Evolutionary conservation across 306 rosid genomes (phyloP).

Genomic region (Cicer chorassanicum): DNA sequence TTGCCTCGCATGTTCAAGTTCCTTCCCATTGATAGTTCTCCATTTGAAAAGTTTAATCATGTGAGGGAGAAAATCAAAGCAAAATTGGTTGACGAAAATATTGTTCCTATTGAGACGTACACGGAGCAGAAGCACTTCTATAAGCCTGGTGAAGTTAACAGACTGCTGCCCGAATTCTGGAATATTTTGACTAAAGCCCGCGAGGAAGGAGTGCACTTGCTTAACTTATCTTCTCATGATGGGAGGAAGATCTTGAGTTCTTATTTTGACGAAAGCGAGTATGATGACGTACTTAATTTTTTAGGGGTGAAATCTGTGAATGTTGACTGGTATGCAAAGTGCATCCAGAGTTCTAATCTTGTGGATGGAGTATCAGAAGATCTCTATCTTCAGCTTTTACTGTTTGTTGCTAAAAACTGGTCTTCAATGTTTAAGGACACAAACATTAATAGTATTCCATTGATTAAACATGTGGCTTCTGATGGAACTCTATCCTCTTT

Average conservation of each 20-base stretch:
- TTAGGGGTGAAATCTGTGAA: conserved; percentile 55
- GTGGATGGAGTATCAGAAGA: conserved; percentile 62
- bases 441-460: conserved; percentile 48
- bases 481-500: conserved; percentile 48
- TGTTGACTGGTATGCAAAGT: conserved; percentile 74
- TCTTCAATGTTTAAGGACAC: conserved; percentile 38
- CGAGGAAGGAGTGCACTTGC: conserved; percentile 50
- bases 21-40: conserved; percentile 54
- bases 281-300: conserved; percentile 52
- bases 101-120: conserved; percentile 66
- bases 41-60: conserved; percentile 48
- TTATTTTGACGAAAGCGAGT: conserved; percentile 56
- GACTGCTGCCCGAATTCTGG: conserved; percentile 68
- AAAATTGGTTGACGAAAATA: conserved; percentile 51
- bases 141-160: conserved; percentile 65
- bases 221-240: conserved; percentile 60
- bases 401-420: conserved; percentile 64
- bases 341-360: conserved; percentile 64
- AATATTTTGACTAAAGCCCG: conserved; percentile 53
- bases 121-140: conserved; percentile 63
- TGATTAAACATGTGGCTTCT: conserved; percentile 55
- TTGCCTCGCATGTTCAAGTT: conserved; percentile 55
- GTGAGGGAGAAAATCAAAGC: conserved; percentile 60
- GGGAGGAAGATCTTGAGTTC: conserved; percentile 52
- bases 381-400: conserved; percentile 58